phyloP scores from a whole-genome alignment of 176 grass and related monocot genomes.

The Zoysia pacifica region DNA sequence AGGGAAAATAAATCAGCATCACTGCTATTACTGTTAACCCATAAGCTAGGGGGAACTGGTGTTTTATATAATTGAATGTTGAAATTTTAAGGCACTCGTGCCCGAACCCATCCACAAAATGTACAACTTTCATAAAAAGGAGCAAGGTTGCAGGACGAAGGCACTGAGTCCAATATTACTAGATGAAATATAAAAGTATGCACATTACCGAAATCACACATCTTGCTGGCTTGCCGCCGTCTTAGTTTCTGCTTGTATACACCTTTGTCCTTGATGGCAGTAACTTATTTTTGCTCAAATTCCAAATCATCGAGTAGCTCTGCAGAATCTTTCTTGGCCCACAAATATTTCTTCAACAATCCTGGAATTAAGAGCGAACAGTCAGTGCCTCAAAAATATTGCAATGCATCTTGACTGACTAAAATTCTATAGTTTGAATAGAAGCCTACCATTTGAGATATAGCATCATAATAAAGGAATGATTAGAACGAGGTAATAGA shows the following conservation, averaged over 20 bases:
- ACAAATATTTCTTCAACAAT: slow-evolving; percentile 89
- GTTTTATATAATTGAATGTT: slow-evolving; percentile 4
- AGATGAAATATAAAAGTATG: neutral
- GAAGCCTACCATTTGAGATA: slow-evolving; percentile 11
- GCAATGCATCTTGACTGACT: neutral
- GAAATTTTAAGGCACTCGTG: slow-evolving; percentile 4
- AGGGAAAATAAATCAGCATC: neutral
- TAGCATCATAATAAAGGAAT: neutral
- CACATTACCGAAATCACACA: slow-evolving; percentile 44
- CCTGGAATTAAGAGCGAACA: slow-evolving; percentile 52
- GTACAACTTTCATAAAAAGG: neutral
- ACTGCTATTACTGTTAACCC: neutral
- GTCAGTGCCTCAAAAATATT: neutral
- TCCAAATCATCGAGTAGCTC: slow-evolving; percentile 89
- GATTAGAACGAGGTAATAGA: neutral
- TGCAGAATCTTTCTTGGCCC: slow-evolving; percentile 77
- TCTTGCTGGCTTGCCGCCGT: slow-evolving; percentile 78
- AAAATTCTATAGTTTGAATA: slow-evolving; percentile 15
- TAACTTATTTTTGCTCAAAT: slow-evolving; percentile 70
- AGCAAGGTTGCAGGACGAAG: neutral
- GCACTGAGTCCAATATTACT: neutral
- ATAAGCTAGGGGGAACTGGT: slow-evolving; percentile 5
- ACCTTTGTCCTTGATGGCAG: slow-evolving; percentile 88
- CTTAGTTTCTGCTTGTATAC: slow-evolving; percentile 87
- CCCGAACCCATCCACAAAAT: neutral